Conservation (phyloP, 2,329 filamentous ascomycete genomes). For the Alternaria infectoria region DNA sequence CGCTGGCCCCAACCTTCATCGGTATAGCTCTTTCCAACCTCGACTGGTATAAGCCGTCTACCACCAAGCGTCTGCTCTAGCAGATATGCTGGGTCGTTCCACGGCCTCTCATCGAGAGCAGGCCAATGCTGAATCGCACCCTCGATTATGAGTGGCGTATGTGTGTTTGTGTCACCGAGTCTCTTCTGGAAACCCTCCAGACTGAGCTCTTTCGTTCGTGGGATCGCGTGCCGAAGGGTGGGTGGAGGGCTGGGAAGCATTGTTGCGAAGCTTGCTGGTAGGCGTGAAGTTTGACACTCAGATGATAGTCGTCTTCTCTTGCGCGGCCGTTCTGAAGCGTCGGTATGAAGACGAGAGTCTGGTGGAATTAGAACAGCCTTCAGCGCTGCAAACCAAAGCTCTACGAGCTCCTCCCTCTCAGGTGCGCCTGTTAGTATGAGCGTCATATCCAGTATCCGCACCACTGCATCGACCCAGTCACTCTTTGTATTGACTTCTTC, state of each 20-base stretch:
- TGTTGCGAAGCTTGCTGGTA: constrained; percentile 26
- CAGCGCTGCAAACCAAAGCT: constrained; percentile 61
- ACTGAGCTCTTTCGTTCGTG: constrained; percentile 21
- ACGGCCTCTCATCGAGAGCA: constrained; percentile 70
- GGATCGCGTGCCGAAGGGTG: constrained; percentile 27
- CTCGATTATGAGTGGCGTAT: constrained; percentile 71
- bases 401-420: constrained; percentile 41
- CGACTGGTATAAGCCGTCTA: constrained; percentile 80
- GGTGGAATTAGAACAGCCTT: constrained; percentile 19
- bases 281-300: not conserved
- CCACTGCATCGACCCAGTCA: constrained; percentile 62
- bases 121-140: constrained; percentile 75
- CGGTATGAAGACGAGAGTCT: not conserved
- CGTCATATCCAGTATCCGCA: constrained; percentile 75
- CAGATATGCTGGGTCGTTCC: constrained; percentile 77
- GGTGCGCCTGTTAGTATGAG: constrained; percentile 70
- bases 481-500: constrained; percentile 28
- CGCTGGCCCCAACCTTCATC: constrained; percentile 84
- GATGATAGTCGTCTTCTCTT: constrained; percentile 25
- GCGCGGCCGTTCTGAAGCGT: constrained; percentile 12
- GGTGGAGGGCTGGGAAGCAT: constrained; percentile 8
- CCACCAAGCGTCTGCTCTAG: constrained; percentile 76
- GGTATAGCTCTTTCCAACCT: constrained; percentile 86
- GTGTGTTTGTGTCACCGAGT: constrained; percentile 23
- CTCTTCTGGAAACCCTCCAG: constrained; percentile 40